Evolutionary conservation across 257 asterid species (phyloP).

Genomic region (Forsythia viridissima): DNA sequence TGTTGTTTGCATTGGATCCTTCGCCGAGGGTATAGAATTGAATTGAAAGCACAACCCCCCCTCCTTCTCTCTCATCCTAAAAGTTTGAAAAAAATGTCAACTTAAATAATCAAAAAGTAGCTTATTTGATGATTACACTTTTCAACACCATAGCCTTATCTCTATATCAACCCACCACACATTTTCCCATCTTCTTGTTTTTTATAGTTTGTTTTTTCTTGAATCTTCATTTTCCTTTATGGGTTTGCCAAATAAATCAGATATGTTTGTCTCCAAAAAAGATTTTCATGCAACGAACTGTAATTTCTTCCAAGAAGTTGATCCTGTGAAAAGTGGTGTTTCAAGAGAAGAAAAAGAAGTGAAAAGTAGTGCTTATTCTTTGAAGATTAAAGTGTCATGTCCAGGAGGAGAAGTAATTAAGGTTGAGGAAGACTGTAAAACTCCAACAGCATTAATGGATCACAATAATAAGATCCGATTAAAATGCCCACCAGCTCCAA

Average conservation of each 20-base stretch:
- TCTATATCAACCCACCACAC: constrained; percentile 31
- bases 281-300: constrained; percentile 30
- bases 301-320: constrained; percentile 19
- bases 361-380: constrained; percentile 4
- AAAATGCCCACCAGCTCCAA: constrained; percentile 67
- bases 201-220: constrained; percentile 1
- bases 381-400: constrained; percentile 33
- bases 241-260: constrained; percentile 40
- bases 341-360: constrained; percentile 1
- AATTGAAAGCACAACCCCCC: constrained; percentile 14
- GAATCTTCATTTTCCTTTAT: constrained; percentile 27
- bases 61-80: constrained; percentile 14
- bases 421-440: constrained; percentile 33
- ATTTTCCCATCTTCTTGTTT: constrained; percentile 24
- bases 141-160: constrained; percentile 12
- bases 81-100: constrained; percentile 23
- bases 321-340: constrained; percentile 4
- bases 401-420: neutral
- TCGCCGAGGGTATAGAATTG: constrained; percentile 39
- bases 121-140: constrained; percentile 25
- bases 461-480: constrained; percentile 4
- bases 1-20: constrained; percentile 58
- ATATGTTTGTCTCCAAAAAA: constrained; percentile 21
- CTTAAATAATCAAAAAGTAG: constrained; percentile 21
- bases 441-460: constrained; percentile 51